phyloP scores from a whole-genome alignment of 495 filamentous ascomycete genomes.

The Daldinia loculata region DNA sequence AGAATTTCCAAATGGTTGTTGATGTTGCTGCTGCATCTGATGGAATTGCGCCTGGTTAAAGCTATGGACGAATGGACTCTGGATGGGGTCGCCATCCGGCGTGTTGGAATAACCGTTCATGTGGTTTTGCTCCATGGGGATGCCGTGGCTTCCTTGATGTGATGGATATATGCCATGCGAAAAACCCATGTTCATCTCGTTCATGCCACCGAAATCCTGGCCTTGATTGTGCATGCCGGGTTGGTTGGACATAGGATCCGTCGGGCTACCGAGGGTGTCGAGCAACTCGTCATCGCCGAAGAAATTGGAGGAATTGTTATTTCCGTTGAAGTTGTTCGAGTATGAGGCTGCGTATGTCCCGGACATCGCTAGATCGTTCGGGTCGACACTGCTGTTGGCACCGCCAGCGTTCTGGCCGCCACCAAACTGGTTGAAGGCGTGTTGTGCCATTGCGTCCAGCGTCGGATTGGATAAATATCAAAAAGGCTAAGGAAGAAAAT shows the following conservation, averaged over 20 bases:
- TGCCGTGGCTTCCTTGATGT: constrained; percentile 50
- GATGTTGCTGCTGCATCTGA: constrained; percentile 67
- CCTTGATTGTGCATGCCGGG: constrained; percentile 57
- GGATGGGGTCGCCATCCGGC: constrained; percentile 85
- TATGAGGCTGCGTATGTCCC: constrained; percentile 51
- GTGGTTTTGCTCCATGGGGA: constrained; percentile 61
- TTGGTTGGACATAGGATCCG: constrained; percentile 52
- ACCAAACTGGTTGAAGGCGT: constrained; percentile 71
- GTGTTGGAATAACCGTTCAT: constrained; percentile 85
- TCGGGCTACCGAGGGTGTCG: constrained; percentile 63
- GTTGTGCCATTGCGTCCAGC: constrained; percentile 61
- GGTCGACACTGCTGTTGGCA: constrained; percentile 73
- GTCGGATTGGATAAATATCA: constrained; percentile 15
- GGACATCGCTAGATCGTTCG: constrained; percentile 81
- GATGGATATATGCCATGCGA: constrained; percentile 56
- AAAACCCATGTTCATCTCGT: constrained; percentile 58
- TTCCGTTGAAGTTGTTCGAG: constrained; percentile 54
- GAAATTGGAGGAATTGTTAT: constrained; percentile 50
- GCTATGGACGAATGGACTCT: constrained; percentile 82
- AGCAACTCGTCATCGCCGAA: constrained; percentile 73
- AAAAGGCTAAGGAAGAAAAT: neutral
- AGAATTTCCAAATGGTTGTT: constrained; percentile 60
- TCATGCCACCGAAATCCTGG: constrained; percentile 58
- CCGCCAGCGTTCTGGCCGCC: constrained; percentile 64
- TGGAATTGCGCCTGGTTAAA: constrained; percentile 78